These are phyloP conservation scores for Neonectria coccinea DNA, from an alignment of 2,329 filamentous ascomycete genomes.

Conservation along the genomic window DNA sequence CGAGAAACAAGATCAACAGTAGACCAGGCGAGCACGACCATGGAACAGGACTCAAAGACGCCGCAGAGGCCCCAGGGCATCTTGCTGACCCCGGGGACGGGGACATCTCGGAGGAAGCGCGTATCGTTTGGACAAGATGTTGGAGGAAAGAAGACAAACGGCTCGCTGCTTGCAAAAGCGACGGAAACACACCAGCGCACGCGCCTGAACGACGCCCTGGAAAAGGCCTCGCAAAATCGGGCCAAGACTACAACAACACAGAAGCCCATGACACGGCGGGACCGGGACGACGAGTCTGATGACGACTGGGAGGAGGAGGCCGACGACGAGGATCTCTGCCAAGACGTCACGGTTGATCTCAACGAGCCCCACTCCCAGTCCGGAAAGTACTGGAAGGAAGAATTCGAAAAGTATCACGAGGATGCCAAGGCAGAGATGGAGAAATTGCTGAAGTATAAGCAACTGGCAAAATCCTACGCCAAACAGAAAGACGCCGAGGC, in stretches of 20 bases:
- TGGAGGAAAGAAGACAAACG: conserved; percentile 54
- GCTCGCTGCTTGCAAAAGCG: conserved; percentile 51
- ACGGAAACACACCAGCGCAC: conserved; percentile 52
- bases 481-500: conserved; percentile 82
- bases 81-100: conserved; percentile 73
- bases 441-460: conserved; percentile 83
- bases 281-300: conserved; percentile 47
- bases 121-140: conserved; percentile 74
- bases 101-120: conserved; percentile 69
- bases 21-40: conserved; percentile 39
- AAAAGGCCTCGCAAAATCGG: conserved; percentile 46
- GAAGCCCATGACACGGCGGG: conserved; percentile 23
- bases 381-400: conserved; percentile 82
- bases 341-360: conserved; percentile 76
- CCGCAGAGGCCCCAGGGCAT: conserved; percentile 68
- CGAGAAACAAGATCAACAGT: conserved; percentile 37
- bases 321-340: conserved; percentile 57
- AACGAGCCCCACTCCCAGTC: conserved; percentile 81
- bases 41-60: conserved; percentile 53
- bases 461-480: conserved; percentile 82
- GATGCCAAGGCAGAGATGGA: conserved; percentile 80
- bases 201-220: conserved; percentile 59
- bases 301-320: conserved; percentile 68
- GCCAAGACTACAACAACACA: conserved; percentile 25
- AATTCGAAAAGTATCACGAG: conserved; percentile 79